Evolutionary conservation across 345 rosid species (phyloP).

Genomic region (thale cress (Arabidopsis thaliana)): TAIR10.1 NC_003074.8:9048001-9048500

Average conservation of each 20-base stretch:
- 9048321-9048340: neutral
- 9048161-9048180: neutral
- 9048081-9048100: conserved; percentile 40
- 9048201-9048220: neutral
- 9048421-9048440: neutral
- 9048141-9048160: conserved; percentile 21
- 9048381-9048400: too few relatives aligned
- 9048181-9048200: neutral
- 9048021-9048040: conserved; percentile 48
- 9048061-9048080: conserved; percentile 47
- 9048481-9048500: too few relatives aligned
- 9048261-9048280: neutral
- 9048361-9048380: neutral
- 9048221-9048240: neutral
- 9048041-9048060: conserved; percentile 46
- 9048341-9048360: neutral
- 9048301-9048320: neutral
- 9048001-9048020: conserved; percentile 23
- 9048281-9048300: neutral
- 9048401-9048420: neutral
- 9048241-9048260: neutral
- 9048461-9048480: too few relatives aligned
- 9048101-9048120: conserved; percentile 35
- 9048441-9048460: neutral
- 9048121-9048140: conserved; percentile 18